A percentile compares a stretch with the other conserved stretches of the same genome.
Conservation (phyloP, 2,329 filamentous ascomycete species). For the Fusarium metavorans region DNA sequence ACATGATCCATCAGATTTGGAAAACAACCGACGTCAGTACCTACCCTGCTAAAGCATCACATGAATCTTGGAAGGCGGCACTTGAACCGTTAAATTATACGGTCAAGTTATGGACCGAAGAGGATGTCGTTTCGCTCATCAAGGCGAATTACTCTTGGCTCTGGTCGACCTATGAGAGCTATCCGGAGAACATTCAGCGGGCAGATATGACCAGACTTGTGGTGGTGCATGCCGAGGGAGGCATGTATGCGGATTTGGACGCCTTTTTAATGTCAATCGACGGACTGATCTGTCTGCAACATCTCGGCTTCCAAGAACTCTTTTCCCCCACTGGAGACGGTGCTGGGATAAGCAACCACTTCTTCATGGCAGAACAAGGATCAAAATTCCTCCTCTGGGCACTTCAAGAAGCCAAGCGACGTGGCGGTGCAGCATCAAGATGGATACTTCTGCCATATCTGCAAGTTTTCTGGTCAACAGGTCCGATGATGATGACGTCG, state of each 20-base stretch:
- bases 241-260: conserved; percentile 5
- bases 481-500: conserved; percentile 8
- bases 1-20: conserved; percentile 11
- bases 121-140: neutral
- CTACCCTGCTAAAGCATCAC: neutral
- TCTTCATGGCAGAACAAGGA: conserved; percentile 8
- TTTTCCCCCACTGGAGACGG: neutral
- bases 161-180: neutral
- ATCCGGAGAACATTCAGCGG: neutral
- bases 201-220: conserved; percentile 1
- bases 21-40: conserved; percentile 1
- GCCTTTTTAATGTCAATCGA: neutral
- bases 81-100: neutral
- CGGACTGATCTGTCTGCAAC: neutral
- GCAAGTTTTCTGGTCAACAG: conserved; percentile 4
- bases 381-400: neutral
- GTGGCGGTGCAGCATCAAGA: neutral
- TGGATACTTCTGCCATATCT: conserved; percentile 1
- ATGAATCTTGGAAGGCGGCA: neutral
- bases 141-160: neutral
- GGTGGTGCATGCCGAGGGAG: conserved; percentile 1
- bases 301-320: neutral
- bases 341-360: conserved; percentile 6
- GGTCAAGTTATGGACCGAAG: neutral
- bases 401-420: neutral